Percentiles rank a stretch among this genome's conserved stretches.
These are phyloP conservation scores for Morella rubra DNA, from an alignment of 306 rosid species.

Conservation along the genomic window DNA sequence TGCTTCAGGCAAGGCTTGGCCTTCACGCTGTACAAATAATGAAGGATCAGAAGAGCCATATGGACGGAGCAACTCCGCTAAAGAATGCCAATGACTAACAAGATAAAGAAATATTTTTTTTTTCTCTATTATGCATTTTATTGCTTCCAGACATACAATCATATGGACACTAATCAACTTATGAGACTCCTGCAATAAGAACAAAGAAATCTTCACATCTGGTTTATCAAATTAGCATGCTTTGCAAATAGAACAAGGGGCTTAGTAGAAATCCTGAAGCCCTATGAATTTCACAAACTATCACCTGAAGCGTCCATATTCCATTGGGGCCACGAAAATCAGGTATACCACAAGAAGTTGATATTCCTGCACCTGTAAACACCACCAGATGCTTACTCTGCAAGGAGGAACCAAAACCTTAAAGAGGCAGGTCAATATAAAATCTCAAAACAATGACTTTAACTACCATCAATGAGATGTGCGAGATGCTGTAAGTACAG, in stretches of 20 bases:
- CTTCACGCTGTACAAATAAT: slow-evolving; percentile 75
- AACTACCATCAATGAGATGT: slow-evolving; percentile 24
- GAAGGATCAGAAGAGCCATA: slow-evolving; percentile 24
- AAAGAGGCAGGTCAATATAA: slow-evolving; percentile 23
- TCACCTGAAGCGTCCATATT: slow-evolving; percentile 97
- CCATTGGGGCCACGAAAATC: slow-evolving; percentile 99
- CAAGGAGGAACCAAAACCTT: slow-evolving; percentile 40
- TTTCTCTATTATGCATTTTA: background rate
- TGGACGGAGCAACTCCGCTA: slow-evolving; percentile 1
- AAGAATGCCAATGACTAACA: background rate
- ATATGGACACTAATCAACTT: background rate
- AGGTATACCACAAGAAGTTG: slow-evolving; percentile 97
- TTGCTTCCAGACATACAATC: background rate
- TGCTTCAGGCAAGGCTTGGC: slow-evolving; percentile 95
- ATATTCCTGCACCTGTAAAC: slow-evolving; percentile 98
- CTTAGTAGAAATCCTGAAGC: background rate
- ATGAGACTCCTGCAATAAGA: slow-evolving; percentile 1
- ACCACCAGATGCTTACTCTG: slow-evolving; percentile 98
- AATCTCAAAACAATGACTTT: slow-evolving; percentile 15
- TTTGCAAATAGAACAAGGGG: slow-evolving; percentile 12
- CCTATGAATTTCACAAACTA: slow-evolving; percentile 20
- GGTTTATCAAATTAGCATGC: slow-evolving; percentile 14
- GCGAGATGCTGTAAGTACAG: slow-evolving; percentile 23
- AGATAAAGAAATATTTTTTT: background rate
- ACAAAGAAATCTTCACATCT: background rate